Conservation (phyloP, 352 stramenopile genomes). For the Globisporangium camurandrum region DNA sequence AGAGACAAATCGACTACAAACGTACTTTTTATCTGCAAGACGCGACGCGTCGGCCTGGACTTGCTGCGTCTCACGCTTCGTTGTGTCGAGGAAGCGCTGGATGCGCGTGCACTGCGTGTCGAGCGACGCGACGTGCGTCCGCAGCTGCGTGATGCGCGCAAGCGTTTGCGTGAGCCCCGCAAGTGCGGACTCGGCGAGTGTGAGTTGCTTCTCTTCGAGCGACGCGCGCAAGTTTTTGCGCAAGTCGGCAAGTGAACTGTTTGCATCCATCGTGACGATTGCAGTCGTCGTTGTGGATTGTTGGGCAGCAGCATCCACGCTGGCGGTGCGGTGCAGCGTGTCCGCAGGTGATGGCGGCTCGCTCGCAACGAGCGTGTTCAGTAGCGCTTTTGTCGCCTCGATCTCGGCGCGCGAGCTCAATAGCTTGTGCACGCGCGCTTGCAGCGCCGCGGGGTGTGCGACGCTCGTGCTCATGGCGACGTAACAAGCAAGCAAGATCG, state of each 20-base stretch:
- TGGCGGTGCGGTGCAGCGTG: not conserved
- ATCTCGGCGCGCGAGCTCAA: constrained; percentile 51
- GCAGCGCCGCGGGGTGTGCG: constrained; percentile 17
- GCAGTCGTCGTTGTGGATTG: not conserved
- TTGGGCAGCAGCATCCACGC: not conserved
- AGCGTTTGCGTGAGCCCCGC: constrained; percentile 34
- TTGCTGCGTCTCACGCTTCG: constrained; percentile 57
- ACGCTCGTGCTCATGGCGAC: no score
- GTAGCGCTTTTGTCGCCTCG: constrained; percentile 48
- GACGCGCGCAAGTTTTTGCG: constrained; percentile 34
- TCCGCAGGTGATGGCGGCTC: constrained; percentile 4
- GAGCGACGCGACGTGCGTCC: constrained; percentile 28
- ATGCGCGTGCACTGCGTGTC: constrained; percentile 41
- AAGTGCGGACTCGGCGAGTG: constrained; percentile 38
- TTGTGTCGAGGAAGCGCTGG: constrained; percentile 47
- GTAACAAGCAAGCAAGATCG: no score
- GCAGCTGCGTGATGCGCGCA: constrained; percentile 26
- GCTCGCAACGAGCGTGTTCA: constrained; percentile 41
- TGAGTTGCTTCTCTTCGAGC: constrained; percentile 47
- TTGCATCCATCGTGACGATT: constrained; percentile 23
- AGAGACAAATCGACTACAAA: not conserved
- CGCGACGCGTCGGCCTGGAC: constrained; percentile 45
- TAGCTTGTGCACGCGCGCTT: constrained; percentile 57
- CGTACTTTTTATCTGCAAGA: constrained; percentile 36
- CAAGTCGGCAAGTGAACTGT: constrained; percentile 28